phyloP scores from a whole-genome alignment of 768 basidiomycete genomes.

The Tricholoma terreum region DNA sequence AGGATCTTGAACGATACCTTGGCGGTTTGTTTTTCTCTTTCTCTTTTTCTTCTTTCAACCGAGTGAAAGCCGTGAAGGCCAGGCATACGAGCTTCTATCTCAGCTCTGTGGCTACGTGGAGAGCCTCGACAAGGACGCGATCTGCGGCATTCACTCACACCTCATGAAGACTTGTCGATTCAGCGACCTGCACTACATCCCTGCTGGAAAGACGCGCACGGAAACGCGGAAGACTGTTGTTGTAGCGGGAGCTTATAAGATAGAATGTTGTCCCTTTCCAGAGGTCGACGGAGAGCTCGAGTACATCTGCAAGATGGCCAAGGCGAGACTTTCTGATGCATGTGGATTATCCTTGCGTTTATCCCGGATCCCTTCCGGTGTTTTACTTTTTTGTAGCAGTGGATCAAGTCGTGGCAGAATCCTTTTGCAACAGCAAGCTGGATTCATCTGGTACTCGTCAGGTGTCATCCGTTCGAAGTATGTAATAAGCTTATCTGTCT shows the following conservation, averaged over 20 bases:
- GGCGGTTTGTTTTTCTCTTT: slow-evolving; percentile 21
- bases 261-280: slow-evolving; percentile 28
- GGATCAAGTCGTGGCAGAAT: slow-evolving; percentile 23
- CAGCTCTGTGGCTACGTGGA: slow-evolving; percentile 8
- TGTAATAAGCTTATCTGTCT: slow-evolving; percentile 2
- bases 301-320: slow-evolving; percentile 27
- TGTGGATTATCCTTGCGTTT: background rate
- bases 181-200: slow-evolving; percentile 13
- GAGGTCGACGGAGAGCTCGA: slow-evolving; percentile 28
- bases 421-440: slow-evolving; percentile 31
- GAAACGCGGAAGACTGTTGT: slow-evolving; percentile 25
- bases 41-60: background rate
- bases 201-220: slow-evolving; percentile 24
- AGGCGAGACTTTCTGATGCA: slow-evolving; percentile 13
- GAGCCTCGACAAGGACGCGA: slow-evolving; percentile 11
- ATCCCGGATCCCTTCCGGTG: background rate
- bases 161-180: slow-evolving; percentile 29
- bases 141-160: slow-evolving; percentile 25
- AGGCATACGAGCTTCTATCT: slow-evolving; percentile 20
- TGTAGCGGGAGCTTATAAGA: slow-evolving; percentile 17
- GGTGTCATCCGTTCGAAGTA: slow-evolving; percentile 32
- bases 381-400: slow-evolving; percentile 16
- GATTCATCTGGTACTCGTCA: slow-evolving; percentile 25
- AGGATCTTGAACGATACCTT: slow-evolving; percentile 26
- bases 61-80: background rate